Base-by-base conservation (phyloP, 345 rosid genomes). In the Zanthoxylum bungeanum region DNA sequence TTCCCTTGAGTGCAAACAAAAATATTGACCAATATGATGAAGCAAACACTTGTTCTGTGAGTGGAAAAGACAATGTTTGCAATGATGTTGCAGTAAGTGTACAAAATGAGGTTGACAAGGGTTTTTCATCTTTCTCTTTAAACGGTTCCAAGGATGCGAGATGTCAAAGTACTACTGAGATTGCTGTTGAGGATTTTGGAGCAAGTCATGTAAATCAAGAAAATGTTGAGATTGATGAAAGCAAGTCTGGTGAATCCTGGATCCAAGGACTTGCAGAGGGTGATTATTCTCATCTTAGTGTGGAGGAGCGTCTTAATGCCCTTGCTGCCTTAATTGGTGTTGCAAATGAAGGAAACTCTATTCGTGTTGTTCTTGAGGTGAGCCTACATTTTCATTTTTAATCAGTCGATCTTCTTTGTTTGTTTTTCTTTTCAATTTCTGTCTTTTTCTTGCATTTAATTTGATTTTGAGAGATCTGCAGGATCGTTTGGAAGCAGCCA, bases 401-500 rank as follows among this genome's bases (percentile, higher is more conserved):
- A 33, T 42, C 63, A 59, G 37, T 56, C 52, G 64, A 46, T 57
- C 59, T 64, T 56, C 57, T 76, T 72, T 7, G 49, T 53, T 27
- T 64, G 47, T 46, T 76, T 53, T 63, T 68, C 52, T 44, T 44
- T 64, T 64, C 5, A 16, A 9, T 64, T 16, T 62, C 22, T 24
- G 6, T 1, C 12, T 11, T 50, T 61, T 44, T 57, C 12, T 46
- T 73, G 12, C 49, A 44, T 63, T 22, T 63, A 46, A 65, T 61
- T 76, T 74, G 70, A 78, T 70, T 31, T 71, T 24, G 44, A 52
- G 53, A 2, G 46, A 70, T 73, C 77, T 31, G 58, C 91, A 96
- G 99, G 99, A 96, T 44, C 98, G 99, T 46, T 72, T 96, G 86
- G 99, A 96, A 82, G 97, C 95, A 49, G 95, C 99, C 76, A 93